Base-by-base conservation (phyloP, 2,329 filamentous ascomycete species). In the Penicillium glabrum region DNA sequence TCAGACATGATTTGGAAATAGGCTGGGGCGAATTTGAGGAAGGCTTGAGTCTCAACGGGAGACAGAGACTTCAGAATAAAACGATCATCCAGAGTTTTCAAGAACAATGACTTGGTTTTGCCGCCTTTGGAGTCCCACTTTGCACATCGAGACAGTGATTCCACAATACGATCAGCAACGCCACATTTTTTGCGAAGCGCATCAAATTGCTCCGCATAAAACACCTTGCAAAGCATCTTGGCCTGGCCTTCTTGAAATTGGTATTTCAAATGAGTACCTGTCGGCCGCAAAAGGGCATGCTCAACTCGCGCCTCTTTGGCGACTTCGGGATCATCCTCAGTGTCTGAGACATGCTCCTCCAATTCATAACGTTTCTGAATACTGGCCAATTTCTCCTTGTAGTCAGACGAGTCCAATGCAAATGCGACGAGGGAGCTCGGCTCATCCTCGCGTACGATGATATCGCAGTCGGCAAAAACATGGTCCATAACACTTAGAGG, bases 51-150 rank as follows among this genome's bases (percentile, higher is more conserved):
- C 76, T 99, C 95, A 51, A 97, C 88, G 1, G 91, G 87, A 2
- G 93, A 93, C 10, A 99, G 80, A 0, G 90, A 93, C 79, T 97
- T 97, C 67, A 97, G 84, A 46, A 99, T 90, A 60, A 99, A 88
- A 35, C 95, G 88, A 69, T 97, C 93, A 74, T 99, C 95, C 23
- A 97, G 81, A 0, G 95, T 99, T 77, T 98, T 99, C 62, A 99
- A 79, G 73, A 99, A 99, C 5, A 99, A 88, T 0, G 93, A 97
- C 71, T 97, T 97, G 2, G 93, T 97, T 77, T 99, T 99, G 63
- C 95, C 95, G 24, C 95, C 96, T 71, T 96, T 96, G 3, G 91
- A 96, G 75, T 99, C 95, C 90, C 93, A 99, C 74, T 98, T 97
- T 21, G 96, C 83, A 75, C 96, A 99, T 21, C 95, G 87, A 8